A percentile compares a stretch with the other conserved stretches of the same genome.
Evolutionary conservation across 2,329 filamentous ascomycete species (phyloP).

Genomic region (Rhynchosporium graminicola): DNA sequence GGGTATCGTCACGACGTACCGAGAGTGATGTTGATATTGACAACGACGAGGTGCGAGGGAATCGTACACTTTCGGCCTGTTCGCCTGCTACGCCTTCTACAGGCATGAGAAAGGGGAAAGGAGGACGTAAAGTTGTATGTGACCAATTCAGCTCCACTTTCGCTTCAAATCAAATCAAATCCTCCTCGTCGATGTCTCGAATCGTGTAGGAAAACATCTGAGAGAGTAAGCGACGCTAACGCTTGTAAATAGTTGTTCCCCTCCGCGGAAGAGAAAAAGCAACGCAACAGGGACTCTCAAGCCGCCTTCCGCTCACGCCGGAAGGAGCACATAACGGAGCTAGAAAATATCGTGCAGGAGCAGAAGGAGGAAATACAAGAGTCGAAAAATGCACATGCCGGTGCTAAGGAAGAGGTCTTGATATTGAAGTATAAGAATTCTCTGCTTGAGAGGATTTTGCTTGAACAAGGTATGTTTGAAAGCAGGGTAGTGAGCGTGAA

Average conservation of each 20-base stretch:
- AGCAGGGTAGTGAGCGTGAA: no score
- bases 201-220: no score
- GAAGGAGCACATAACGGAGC: conserved; percentile 97
- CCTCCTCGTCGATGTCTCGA: neutral
- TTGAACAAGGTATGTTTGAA: conserved; percentile 76
- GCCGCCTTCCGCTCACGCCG: conserved; percentile 92
- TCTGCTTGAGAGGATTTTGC: conserved; percentile 84
- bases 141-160: neutral
- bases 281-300: conserved; percentile 93
- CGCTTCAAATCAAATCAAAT: neutral
- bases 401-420: conserved; percentile 89
- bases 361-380: conserved; percentile 90
- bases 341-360: conserved; percentile 92
- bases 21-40: conserved; percentile 13
- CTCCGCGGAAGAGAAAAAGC: conserved; percentile 94
- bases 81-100: conserved; percentile 1
- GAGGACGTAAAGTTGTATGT: conserved; percentile 28
- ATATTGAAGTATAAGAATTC: conserved; percentile 99
- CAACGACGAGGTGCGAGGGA: conserved; percentile 4
- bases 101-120: conserved; percentile 21
- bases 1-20: conserved; percentile 1
- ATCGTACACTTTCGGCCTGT: conserved; percentile 11
- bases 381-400: conserved; percentile 87
- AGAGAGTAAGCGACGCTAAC: conserved; percentile 11
- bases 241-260: conserved; percentile 79